Conservation (phyloP, 257 asterid genomes). For the Plectranthus barbatus region DNA sequence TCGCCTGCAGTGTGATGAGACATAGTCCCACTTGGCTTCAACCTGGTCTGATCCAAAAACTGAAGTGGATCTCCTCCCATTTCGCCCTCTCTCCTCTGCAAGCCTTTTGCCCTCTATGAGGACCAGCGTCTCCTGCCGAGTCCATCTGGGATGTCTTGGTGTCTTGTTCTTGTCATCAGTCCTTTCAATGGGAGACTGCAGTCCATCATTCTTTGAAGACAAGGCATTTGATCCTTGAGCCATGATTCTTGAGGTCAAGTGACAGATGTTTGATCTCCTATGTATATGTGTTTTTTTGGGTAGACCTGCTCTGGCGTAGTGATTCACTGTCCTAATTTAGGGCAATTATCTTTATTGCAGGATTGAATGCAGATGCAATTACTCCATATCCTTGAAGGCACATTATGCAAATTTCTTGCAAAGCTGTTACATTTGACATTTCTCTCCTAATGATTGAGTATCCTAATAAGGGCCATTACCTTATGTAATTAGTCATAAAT, state of each 20-base stretch:
- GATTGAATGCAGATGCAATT: constrained; percentile 6
- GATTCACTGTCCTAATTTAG: constrained; percentile 19
- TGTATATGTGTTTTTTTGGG: not conserved
- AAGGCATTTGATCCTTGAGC: constrained; percentile 17
- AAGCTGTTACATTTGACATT: not conserved
- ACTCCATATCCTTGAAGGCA: constrained; percentile 9
- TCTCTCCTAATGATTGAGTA: not conserved
- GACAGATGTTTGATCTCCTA: too few relatives aligned
- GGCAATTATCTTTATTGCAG: constrained; percentile 13
- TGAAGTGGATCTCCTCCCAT: constrained; percentile 32
- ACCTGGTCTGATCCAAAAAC: constrained; percentile 28
- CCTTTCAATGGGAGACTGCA: constrained; percentile 19
- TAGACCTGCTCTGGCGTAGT: constrained; percentile 2
- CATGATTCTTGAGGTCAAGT: constrained; percentile 14
- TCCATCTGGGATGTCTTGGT: constrained; percentile 76
- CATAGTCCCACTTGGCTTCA: constrained; percentile 63
- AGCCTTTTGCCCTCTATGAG: constrained; percentile 59
- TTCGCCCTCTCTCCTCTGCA: constrained; percentile 47
- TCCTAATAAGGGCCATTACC: not conserved
- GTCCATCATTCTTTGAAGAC: constrained; percentile 4
- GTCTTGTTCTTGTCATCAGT: constrained; percentile 28
- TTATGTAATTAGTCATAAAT: not conserved
- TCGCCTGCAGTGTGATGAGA: constrained; percentile 58
- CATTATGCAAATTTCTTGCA: constrained; percentile 1
- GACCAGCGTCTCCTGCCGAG: constrained; percentile 52